Conservation (phyloP, 768 basidiomycete genomes). For the Trametes cingulata region DNA sequence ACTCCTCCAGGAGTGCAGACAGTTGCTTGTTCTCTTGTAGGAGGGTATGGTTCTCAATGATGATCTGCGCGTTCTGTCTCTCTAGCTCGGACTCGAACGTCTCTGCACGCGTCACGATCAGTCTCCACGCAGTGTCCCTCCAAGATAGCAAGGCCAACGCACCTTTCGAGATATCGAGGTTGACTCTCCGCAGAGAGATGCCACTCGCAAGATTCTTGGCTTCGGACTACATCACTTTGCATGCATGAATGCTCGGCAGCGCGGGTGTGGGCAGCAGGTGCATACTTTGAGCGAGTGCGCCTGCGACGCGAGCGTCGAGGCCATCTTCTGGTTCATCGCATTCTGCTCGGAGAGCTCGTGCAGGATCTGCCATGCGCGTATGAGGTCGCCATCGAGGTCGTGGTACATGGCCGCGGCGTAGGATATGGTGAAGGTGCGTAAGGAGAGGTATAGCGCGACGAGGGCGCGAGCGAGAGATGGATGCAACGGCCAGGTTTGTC, state of each 20-base stretch:
- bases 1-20: constrained; percentile 85
- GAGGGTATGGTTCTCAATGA: constrained; percentile 92
- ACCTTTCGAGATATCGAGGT: constrained; percentile 88
- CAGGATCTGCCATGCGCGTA: constrained; percentile 77
- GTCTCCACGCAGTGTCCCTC: constrained; percentile 33
- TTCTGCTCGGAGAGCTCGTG: constrained; percentile 85
- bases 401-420: constrained; percentile 26
- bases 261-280: constrained; percentile 11
- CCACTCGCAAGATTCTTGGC: constrained; percentile 71
- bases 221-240: constrained; percentile 54
- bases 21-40: constrained; percentile 96
- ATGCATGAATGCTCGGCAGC: constrained; percentile 14
- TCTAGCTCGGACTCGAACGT: constrained; percentile 91
- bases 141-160: constrained; percentile 38
- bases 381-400: constrained; percentile 67
- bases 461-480: background rate
- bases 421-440: background rate
- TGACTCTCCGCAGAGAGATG: constrained; percentile 79
- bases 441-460: background rate
- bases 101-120: constrained; percentile 51
- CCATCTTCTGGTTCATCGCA: constrained; percentile 76
- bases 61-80: constrained; percentile 81
- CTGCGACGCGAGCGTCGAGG: constrained; percentile 65
- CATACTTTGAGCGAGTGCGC: constrained; percentile 75
- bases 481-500: background rate